A percentile compares a stretch with the other conserved stretches of the same genome.
These are phyloP conservation scores for Pseudocercospora ulei DNA, from an alignment of 2,329 filamentous ascomycete species.

Conservation along the genomic window DNA sequence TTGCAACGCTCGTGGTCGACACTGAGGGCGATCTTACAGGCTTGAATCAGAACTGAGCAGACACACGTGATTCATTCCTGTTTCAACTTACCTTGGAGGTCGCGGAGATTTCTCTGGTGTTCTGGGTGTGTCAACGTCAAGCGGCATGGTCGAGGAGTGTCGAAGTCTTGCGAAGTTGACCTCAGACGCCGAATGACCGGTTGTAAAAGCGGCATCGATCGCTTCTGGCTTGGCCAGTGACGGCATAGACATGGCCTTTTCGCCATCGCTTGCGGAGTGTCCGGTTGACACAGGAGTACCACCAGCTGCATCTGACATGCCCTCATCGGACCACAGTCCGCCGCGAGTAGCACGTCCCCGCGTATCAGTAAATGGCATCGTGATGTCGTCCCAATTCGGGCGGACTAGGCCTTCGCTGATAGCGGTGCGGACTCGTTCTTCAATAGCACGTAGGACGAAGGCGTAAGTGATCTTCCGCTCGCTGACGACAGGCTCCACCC, in stretches of 20 bases:
- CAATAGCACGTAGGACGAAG: slow-evolving; percentile 82
- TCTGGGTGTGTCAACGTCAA: slow-evolving; percentile 4
- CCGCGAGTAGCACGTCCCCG: slow-evolving; percentile 68
- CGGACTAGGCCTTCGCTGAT: slow-evolving; percentile 82
- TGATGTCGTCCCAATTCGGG: slow-evolving; percentile 89
- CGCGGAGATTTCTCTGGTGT: slow-evolving; percentile 8
- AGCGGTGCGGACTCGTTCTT: slow-evolving; percentile 88
- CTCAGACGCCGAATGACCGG: slow-evolving; percentile 23
- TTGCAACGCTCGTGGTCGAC: slow-evolving; percentile 24
- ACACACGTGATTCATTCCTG: too few species aligned
- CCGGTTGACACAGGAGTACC: background rate
- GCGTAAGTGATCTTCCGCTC: slow-evolving; percentile 91
- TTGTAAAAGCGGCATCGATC: slow-evolving; percentile 15
- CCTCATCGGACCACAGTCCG: slow-evolving; percentile 61
- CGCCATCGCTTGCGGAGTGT: slow-evolving; percentile 15
- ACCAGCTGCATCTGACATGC: slow-evolving; percentile 14
- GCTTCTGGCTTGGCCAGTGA: slow-evolving; percentile 13
- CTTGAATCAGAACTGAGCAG: slow-evolving; percentile 7
- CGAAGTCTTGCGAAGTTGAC: slow-evolving; percentile 10
- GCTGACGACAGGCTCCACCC: slow-evolving; percentile 92
- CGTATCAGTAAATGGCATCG: slow-evolving; percentile 68
- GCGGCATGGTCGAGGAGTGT: slow-evolving; percentile 16
- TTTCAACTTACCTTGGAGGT: slow-evolving; percentile 2
- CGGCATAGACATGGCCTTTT: slow-evolving; percentile 27
- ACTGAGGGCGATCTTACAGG: slow-evolving; percentile 29